Evolutionary conservation across 352 stramenopile species (phyloP), one percentile per base, ranked within the genome.

Genomic region (Peronospora farinosa): DNA sequence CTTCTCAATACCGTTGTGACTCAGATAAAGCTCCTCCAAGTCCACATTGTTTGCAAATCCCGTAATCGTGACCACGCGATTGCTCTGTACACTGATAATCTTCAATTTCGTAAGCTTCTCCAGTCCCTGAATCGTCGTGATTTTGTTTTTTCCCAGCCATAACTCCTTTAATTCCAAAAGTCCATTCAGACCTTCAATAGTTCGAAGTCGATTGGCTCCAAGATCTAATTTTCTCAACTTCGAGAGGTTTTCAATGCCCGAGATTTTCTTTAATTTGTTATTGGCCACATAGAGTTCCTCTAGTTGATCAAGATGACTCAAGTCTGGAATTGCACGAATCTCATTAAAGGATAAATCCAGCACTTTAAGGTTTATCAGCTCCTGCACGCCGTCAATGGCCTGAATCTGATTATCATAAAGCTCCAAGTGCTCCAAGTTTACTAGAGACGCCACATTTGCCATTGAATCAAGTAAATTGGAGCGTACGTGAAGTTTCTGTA

Each of bases 71-170:
- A 94, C 84, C 27, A 99, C 59, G 9, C 96, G 94, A 67, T 99
- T 99, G 66, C 87, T 97, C 77, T 99, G 83, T 4, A 93, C 74
- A 47, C 83, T 93, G 51, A 88, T 78, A 33, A 90, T 79, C 33
- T 73, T 81, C 15, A 99, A 69, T 49, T 96, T 97, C 5, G 63
- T 80, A 2, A 98, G 72, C 32, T 69, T 68, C 3, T 89, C 73
- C 11, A 97, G 67, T 1, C 80, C 83, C 37, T 88, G 50, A 39
- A 98, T 97, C 41, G 72, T 66, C 59, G 95, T 89, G 67, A 98
- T 98, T 60, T 98, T 98, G 77, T 98, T 99, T 57, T 98, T 98
- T 6, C 96, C 96, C 5, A 98, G 68, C 95, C 95, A 99, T 19
- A 99, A 69, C 60, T 98, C 85, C 65, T 97, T 87, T 6, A 99